Conservation (phyloP, 139 green algal genomes). For the Chlamydomonas applanata region DNA sequence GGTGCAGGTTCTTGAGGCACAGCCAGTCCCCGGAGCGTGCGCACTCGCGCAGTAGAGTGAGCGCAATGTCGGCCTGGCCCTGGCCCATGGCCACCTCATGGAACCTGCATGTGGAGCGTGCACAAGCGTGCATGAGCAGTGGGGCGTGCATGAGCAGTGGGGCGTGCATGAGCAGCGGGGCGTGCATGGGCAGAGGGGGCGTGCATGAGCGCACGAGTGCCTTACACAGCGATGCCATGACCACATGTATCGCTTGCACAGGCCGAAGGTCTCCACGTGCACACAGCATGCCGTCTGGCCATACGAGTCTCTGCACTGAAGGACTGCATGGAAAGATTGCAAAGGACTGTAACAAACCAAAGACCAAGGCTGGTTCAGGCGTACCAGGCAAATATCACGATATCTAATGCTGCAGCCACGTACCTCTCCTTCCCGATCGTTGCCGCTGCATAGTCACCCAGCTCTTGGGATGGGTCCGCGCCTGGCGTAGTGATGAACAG, state of each 20-base stretch:
- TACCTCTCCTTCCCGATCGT: constrained; percentile 35
- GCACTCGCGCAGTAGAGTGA: constrained; percentile 69
- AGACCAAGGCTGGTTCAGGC: too few species aligned
- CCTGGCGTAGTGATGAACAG: constrained; percentile 77
- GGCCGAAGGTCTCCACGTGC: too few species aligned
- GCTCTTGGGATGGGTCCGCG: constrained; percentile 75
- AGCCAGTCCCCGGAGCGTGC: constrained; percentile 72
- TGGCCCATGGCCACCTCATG: constrained; percentile 85
- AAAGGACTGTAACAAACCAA: too few species aligned
- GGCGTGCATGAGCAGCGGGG: not conserved
- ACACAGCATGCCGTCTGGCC: too few species aligned
- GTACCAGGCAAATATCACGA: not conserved
- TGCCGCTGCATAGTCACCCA: constrained; percentile 58
- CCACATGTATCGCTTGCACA: too few species aligned
- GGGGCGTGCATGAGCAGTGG: not conserved
- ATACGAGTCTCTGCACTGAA: too few species aligned
- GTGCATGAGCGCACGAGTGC: too few species aligned
- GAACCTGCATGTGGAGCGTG: constrained; percentile 22
- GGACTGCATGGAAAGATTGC: too few species aligned
- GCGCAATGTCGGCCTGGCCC: constrained; percentile 68
- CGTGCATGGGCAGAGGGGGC: too few species aligned
- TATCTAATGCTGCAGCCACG: not conserved
- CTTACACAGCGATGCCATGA: too few species aligned
- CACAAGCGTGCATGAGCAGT: too few species aligned
- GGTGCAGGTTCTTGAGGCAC: constrained; percentile 85